Percentiles rank a stretch among this genome's conserved stretches.
Conservation (phyloP, 495 filamentous ascomycete species). For the Neohortaea acidophila region DNA sequence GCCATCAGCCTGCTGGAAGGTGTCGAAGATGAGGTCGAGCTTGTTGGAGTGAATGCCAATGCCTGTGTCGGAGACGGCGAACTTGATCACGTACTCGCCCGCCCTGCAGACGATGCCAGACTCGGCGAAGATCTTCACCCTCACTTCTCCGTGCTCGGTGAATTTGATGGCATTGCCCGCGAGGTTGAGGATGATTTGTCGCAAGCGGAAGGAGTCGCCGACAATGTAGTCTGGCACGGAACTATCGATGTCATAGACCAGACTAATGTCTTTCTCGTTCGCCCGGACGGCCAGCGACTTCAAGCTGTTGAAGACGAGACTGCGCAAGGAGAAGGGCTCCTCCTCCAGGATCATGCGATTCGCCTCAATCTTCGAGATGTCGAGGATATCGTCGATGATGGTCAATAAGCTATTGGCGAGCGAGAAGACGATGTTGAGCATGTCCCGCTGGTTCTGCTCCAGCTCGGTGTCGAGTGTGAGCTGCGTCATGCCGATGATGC, state of each 20-base stretch:
- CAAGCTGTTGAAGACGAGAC: slow-evolving; percentile 92
- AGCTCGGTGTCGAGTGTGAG: slow-evolving; percentile 91
- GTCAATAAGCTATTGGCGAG: slow-evolving; percentile 93
- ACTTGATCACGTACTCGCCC: slow-evolving; percentile 85
- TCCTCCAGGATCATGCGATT: slow-evolving; percentile 99
- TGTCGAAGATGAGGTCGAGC: slow-evolving; percentile 95
- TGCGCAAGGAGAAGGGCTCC: slow-evolving; percentile 88
- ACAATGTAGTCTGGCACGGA: slow-evolving; percentile 93
- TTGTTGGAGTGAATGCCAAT: slow-evolving; percentile 96
- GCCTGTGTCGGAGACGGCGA: slow-evolving; percentile 91
- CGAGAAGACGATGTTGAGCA: slow-evolving; percentile 97
- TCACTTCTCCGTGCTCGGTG: slow-evolving; percentile 93
- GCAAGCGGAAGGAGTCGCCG: slow-evolving; percentile 89
- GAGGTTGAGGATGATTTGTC: slow-evolving; percentile 81
- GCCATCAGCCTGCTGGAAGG: slow-evolving; percentile 97
- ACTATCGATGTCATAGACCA: slow-evolving; percentile 88
- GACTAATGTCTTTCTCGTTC: slow-evolving; percentile 89
- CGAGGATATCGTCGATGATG: slow-evolving; percentile 97
- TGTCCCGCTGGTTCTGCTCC: slow-evolving; percentile 88
- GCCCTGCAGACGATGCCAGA: slow-evolving; percentile 48
- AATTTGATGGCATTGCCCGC: slow-evolving; percentile 88
- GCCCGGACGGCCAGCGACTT: slow-evolving; percentile 93
- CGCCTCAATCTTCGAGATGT: slow-evolving; percentile 98
- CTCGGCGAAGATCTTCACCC: slow-evolving; percentile 74
- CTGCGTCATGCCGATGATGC: slow-evolving; percentile 90